These are phyloP conservation scores for Drechslera avenae DNA, from an alignment of 2,329 filamentous ascomycete genomes.

Conservation along the genomic window DNA sequence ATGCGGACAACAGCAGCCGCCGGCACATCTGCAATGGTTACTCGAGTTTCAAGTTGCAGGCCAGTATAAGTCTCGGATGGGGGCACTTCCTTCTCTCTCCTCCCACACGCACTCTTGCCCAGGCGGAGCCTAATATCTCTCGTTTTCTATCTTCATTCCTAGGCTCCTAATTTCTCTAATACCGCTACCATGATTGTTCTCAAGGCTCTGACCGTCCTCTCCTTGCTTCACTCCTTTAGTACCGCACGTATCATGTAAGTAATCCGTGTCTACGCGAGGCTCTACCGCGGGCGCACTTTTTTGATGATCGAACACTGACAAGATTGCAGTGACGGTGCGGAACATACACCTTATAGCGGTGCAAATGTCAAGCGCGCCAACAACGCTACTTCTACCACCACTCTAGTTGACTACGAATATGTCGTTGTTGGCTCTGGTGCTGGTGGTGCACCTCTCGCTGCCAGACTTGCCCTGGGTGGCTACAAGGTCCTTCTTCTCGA, in stretches of 20 bases:
- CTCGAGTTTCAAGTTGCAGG: neutral
- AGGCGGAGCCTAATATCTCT: slow-evolving; percentile 3
- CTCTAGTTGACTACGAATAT: slow-evolving; percentile 59
- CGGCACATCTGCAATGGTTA: neutral
- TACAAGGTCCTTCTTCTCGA: slow-evolving; percentile 63
- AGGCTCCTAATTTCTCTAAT: neutral
- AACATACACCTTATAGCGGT: slow-evolving; percentile 23
- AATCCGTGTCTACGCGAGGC: neutral
- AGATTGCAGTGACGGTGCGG: slow-evolving; percentile 23
- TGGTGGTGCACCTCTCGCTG: slow-evolving; percentile 63
- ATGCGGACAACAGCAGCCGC: neutral
- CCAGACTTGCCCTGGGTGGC: slow-evolving; percentile 61
- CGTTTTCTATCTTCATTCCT: slow-evolving; percentile 8
- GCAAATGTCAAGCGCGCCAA: slow-evolving; percentile 27
- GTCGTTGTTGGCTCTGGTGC: slow-evolving; percentile 65
- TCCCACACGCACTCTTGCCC: neutral
- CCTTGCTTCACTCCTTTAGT: slow-evolving; percentile 9
- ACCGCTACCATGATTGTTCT: slow-evolving; percentile 10
- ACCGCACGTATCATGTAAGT: slow-evolving; percentile 13
- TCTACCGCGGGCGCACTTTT: neutral
- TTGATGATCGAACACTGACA: slow-evolving; percentile 1
- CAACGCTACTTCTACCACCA: slow-evolving; percentile 14
- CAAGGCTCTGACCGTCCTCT: slow-evolving; percentile 16
- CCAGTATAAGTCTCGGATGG: slow-evolving; percentile 9
- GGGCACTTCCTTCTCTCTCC: neutral